These are phyloP conservation scores for Actinomortierella wolfii DNA, from an alignment of 371 early-diverging fungal genomes.

Conservation along the genomic window DNA sequence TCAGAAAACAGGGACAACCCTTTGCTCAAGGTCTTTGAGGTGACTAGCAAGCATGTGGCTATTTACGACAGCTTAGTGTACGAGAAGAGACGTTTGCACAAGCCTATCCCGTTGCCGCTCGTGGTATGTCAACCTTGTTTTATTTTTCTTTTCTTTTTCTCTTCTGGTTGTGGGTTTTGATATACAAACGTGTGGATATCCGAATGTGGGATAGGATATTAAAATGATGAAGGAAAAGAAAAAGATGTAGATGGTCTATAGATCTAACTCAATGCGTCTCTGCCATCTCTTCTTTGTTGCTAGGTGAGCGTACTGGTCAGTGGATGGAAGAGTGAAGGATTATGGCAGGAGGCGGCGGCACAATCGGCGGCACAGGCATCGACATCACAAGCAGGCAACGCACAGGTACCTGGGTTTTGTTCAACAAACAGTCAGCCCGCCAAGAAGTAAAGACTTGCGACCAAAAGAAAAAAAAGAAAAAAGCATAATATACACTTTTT, in stretches of 20 bases:
- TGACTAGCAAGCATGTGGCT: constrained; percentile 24
- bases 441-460: constrained; percentile 11
- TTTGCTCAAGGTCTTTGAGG: constrained; percentile 19
- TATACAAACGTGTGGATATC: not conserved
- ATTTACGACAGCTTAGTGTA: constrained; percentile 43
- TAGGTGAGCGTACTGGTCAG: constrained; percentile 45
- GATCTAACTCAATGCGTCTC: not conserved
- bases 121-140: constrained; percentile 32
- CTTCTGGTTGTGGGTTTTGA: not conserved
- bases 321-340: constrained; percentile 48
- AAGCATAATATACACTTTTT: no score
- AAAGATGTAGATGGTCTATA: not conserved
- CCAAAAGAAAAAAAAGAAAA: no score
- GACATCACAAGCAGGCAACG: constrained; percentile 6
- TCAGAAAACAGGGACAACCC: constrained; percentile 38
- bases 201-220: not conserved
- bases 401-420: constrained; percentile 24
- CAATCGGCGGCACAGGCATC: constrained; percentile 2
- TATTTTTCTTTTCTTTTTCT: not conserved
- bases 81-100: constrained; percentile 36
- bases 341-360: constrained; percentile 36
- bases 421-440: constrained; percentile 21
- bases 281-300: not conserved
- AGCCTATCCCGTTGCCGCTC: constrained; percentile 40
- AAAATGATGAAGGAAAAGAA: not conserved